These are phyloP conservation scores for Phytophthora tentaculata DNA, from an alignment of 352 stramenopile species.

Conservation along the genomic window DNA sequence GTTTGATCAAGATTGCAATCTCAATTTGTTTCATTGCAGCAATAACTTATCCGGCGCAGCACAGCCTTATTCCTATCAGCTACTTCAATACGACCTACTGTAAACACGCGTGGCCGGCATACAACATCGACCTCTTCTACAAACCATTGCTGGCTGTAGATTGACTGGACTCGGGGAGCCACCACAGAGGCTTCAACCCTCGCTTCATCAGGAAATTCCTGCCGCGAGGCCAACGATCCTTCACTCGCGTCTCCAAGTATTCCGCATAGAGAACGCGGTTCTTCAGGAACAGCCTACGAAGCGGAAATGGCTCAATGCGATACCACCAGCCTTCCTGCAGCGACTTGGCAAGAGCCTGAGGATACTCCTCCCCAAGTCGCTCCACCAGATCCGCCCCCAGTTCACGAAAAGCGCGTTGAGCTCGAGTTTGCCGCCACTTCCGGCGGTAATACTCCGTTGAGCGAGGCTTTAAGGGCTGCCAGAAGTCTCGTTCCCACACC, in stretches of 20 bases:
- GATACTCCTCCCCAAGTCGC: conserved; percentile 7
- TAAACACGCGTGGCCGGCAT: too few relatives aligned
- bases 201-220: conserved; percentile 28
- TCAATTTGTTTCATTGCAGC: too few relatives aligned
- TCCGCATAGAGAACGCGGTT: conserved; percentile 20
- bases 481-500: conserved; percentile 59
- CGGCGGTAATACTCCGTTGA: conserved; percentile 40
- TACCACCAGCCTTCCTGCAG: conserved; percentile 47
- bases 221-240: conserved; percentile 38
- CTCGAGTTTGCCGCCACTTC: conserved; percentile 38
- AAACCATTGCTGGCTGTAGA: not conserved
- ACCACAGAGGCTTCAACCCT: conserved; percentile 38
- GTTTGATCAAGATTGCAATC: too few relatives aligned
- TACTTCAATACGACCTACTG: too few relatives aligned
- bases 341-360: conserved; percentile 4
- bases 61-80: too few relatives aligned
- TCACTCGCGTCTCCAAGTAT: conserved; percentile 30
- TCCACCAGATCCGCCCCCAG: conserved; percentile 38
- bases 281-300: conserved; percentile 34
- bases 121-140: too few relatives aligned
- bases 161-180: not conserved
- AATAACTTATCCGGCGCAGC: too few relatives aligned
- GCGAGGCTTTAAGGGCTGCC: conserved; percentile 35
- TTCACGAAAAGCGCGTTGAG: conserved; percentile 36
- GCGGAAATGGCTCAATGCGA: conserved; percentile 31